Evolutionary conservation across 192 early-diverging fungal species (phyloP), one percentile per base, ranked within the genome.

Genomic region (Hyaloraphidium curvatum): DNA sequence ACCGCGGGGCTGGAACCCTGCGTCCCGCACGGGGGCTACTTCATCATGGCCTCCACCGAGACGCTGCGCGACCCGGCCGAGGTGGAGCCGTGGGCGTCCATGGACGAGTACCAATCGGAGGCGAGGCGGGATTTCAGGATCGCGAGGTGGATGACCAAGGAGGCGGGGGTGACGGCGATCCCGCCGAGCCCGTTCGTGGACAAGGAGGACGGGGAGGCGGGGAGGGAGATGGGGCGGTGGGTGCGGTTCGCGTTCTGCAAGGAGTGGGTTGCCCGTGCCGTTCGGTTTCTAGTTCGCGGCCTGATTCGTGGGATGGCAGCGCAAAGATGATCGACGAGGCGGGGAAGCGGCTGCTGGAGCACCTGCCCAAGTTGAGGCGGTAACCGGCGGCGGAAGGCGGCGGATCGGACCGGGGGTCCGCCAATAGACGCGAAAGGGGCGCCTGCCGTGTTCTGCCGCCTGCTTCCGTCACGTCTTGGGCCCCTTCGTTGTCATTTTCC

Each of bases 241-340:
- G 82, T 83, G 13, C 72, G 91, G 29, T 92, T 96, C 56, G 88
- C 89, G 23, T 96, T 88, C 57, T 92, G 89, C 71, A 96, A 96
- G 68, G n/a, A n/a, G n/a, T n/a, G n/a, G n/a, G n/a, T n/a, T n/a
- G n/a, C n/a, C n/a, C n/a, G n/a, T n/a, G n/a, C n/a, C n/a, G n/a
- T n/a, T n/a, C n/a, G n/a, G n/a, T n/a, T n/a, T n/a, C n/a, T n/a
- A n/a, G n/a, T n/a, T n/a, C n/a, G n/a, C n/a, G n/a, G n/a, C n/a
- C n/a, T n/a, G n/a, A n/a, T n/a, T n/a, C n/a, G n/a, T n/a, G n/a
- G n/a, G n/a, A n/a, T n/a, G n/a, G n/a, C n/a, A n/a, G n/a, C n/a
- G n/a, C n/a, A n/a, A n/a, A n/a, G n/a, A n/a, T n/a, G n/a, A n/a
- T n/a, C n/a, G n/a, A n/a, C n/a, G n/a, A n/a, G n/a, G n/a, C n/a